Base-by-base conservation (phyloP, 2,329 filamentous ascomycete genomes). In the Verticillium longisporum region DNA sequence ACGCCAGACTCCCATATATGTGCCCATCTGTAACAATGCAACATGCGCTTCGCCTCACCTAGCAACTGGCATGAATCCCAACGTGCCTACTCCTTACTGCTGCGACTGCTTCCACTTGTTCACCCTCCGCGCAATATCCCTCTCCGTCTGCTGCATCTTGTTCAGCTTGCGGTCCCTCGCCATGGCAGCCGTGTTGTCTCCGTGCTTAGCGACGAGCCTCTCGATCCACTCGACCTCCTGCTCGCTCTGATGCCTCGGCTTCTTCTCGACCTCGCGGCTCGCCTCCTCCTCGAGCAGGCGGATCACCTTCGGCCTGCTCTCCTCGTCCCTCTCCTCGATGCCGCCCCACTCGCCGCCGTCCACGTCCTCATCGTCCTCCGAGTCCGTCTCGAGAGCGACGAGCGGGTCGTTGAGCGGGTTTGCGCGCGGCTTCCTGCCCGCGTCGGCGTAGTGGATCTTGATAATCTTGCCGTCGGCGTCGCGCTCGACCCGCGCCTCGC, bases 141-240 rank as follows among this genome's bases (percentile, higher is more conserved):
- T 88, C 62, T 86, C 87, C 41, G 88, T 96, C 80, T 96, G 91
- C 80, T 97, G 93, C 88, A 95, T 93, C 2, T 91, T 90, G 72
- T 97, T 97, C 70, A 97, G 76, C 78, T 87, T 93, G 65, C 79
- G 78, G 72, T 97, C 93, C 74, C 89, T 79, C 60, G 85, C 84
- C 93, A 97, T 97, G 57, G 84, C 87, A n/a, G 72, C 75, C 61
- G 85, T 83, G 70, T 97, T 84, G 60, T 93, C 88, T 5, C 92
- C 92, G 73, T 97, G 84, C 75, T 84, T 88, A 60, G 82, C 83
- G 56, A 94, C 83, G 68, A 97, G 75, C 60, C 79, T 75, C 72
- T 82, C 80, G 64, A 96, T 75, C 90, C 93, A 97, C 72, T 92
- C 89, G 63, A 80, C 77, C 80, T 97, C 93, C 58, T 89, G 78